These are phyloP conservation scores for Paramyrothecium roridum DNA, from an alignment of 2,329 filamentous ascomycete genomes.

Conservation along the genomic window DNA sequence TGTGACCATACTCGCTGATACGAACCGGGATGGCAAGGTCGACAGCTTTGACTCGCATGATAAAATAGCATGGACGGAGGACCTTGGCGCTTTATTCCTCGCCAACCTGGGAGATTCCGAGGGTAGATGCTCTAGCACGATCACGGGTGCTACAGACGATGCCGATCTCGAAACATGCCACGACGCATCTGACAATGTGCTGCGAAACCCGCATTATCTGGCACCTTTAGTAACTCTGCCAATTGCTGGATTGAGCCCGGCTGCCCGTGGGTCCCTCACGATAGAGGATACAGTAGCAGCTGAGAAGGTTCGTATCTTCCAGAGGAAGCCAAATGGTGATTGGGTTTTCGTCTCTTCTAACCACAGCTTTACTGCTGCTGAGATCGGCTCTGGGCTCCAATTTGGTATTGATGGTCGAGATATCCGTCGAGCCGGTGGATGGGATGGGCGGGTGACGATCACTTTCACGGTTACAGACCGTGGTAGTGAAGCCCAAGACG, in stretches of 20 bases:
- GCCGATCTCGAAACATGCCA: conserved; percentile 23
- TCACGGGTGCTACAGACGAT: conserved; percentile 3
- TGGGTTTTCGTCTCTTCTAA: conserved; percentile 21
- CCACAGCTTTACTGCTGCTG: conserved; percentile 19
- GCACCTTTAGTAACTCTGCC: conserved; percentile 28
- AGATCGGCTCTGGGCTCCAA: conserved; percentile 23
- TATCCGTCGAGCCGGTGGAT: conserved; percentile 11
- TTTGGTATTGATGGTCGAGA: conserved; percentile 32
- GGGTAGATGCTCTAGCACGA: conserved; percentile 20
- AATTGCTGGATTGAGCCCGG: conserved; percentile 4
- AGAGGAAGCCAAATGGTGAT: conserved; percentile 8
- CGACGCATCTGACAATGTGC: conserved; percentile 29
- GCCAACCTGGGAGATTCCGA: conserved; percentile 31
- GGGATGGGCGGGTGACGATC: conserved; percentile 23
- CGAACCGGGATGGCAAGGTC: conserved; percentile 30
- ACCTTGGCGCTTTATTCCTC: conserved; percentile 28
- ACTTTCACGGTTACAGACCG: conserved; percentile 25
- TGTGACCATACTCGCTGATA: conserved; percentile 25
- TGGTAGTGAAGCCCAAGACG: conserved; percentile 12
- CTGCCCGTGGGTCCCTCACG: conserved; percentile 11
- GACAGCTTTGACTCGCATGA: conserved; percentile 15
- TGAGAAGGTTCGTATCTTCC: conserved; percentile 24
- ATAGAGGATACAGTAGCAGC: conserved; percentile 2
- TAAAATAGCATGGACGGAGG: conserved; percentile 19
- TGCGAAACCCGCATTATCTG: conserved; percentile 22